Conservation (phyloP, 2,329 filamentous ascomycete species). For the Gaeumannomyces tritici region DNA sequence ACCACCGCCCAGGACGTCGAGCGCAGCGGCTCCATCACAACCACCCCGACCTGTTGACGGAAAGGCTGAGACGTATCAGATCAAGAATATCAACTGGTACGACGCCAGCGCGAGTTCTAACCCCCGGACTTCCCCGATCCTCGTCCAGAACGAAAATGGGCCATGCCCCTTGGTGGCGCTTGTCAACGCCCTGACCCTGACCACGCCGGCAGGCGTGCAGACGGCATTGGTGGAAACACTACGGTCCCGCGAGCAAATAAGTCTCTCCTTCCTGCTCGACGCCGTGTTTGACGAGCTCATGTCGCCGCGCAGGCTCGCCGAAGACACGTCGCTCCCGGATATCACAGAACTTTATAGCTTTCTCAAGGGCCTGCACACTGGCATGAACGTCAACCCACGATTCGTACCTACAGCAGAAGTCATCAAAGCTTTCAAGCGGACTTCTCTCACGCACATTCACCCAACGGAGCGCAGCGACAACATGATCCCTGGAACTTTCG, state of each 20-base stretch:
- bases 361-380: constrained; percentile 79
- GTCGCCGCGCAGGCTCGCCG: neutral
- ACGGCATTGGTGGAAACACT: constrained; percentile 72
- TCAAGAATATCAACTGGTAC: constrained; percentile 84
- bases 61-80: constrained; percentile 73
- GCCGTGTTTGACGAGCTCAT: constrained; percentile 84
- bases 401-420: constrained; percentile 55
- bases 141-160: constrained; percentile 89
- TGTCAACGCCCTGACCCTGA: constrained; percentile 83
- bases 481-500: constrained; percentile 62
- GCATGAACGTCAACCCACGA: constrained; percentile 95
- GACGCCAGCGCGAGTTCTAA: constrained; percentile 52
- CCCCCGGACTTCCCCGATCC: constrained; percentile 70
- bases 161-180: constrained; percentile 88
- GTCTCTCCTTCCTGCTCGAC: constrained; percentile 73
- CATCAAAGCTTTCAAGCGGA: constrained; percentile 36
- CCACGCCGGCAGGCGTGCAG: constrained; percentile 56
- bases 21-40: constrained; percentile 17
- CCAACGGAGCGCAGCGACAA: constrained; percentile 35
- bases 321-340: constrained; percentile 56
- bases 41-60: constrained; percentile 32
- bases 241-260: constrained; percentile 75
- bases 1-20: constrained; percentile 10
- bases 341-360: constrained; percentile 83
- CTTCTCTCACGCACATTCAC: constrained; percentile 41